Conservation (phyloP, 805 yeast genomes). For the Myxozyma neglecta region DNA sequence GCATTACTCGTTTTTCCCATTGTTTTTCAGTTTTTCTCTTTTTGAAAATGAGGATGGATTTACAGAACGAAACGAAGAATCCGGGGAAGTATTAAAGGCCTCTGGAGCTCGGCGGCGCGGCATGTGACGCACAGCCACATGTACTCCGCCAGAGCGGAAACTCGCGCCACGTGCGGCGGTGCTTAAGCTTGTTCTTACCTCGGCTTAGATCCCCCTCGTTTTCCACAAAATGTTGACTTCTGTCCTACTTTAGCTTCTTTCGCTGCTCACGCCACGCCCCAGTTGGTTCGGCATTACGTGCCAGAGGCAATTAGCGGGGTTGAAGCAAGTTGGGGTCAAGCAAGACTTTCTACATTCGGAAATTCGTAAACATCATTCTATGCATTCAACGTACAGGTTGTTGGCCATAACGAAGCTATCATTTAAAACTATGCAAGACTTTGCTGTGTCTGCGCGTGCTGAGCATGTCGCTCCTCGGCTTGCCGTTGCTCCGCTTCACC, state of each 20-base stretch:
- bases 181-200: neutral
- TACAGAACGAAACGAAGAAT: neutral
- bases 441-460: conserved; percentile 7
- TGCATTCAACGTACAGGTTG: neutral
- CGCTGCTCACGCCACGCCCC: too few relatives aligned
- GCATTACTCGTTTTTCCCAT: neutral
- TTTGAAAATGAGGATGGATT: neutral
- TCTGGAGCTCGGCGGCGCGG: neutral
- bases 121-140: conserved; percentile 11
- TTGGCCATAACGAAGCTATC: neutral
- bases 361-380: neutral
- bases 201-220: neutral
- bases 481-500: conserved; percentile 26
- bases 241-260: too few relatives aligned
- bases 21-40: neutral
- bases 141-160: neutral
- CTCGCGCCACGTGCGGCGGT: neutral
- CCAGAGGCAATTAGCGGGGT: too few relatives aligned
- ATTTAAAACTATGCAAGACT: neutral
- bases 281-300: too few relatives aligned
- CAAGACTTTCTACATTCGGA: neutral
- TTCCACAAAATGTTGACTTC: neutral
- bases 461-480: conserved; percentile 7
- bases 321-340: neutral
- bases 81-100: conserved; percentile 8